These are phyloP conservation scores for maize (Zea mays) DNA, from an alignment of 176 grass and related monocot species.

Conservation along the genomic window Zm-B73-REFERENCE-NAM-5.0 NC_050103.1:47063501-47064000, in stretches of 20 bases:
- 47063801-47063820: slow-evolving; percentile 88
- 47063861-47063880: slow-evolving; percentile 81
- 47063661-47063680: not conserved
- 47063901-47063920: slow-evolving; percentile 74
- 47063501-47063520: not conserved
- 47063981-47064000: slow-evolving; percentile 12
- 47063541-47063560: slow-evolving; percentile 88
- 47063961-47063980: slow-evolving; percentile 46
- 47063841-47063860: slow-evolving; percentile 85
- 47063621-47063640: slow-evolving; percentile 12
- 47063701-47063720: not conserved
- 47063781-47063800: slow-evolving; percentile 44
- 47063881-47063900: slow-evolving; percentile 62
- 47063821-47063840: slow-evolving; percentile 78
- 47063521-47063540: slow-evolving; percentile 14
- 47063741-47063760: not conserved
- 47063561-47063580: slow-evolving; percentile 82
- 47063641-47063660: not conserved
- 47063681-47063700: not conserved
- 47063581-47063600: slow-evolving; percentile 77
- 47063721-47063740: not conserved
- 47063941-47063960: slow-evolving; percentile 89
- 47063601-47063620: not conserved
- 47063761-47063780: slow-evolving; percentile 8
- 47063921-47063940: slow-evolving; percentile 78